These are phyloP conservation scores for Tetrahymena malaccensis DNA, from an alignment of 73 alveolate species.

Conservation along the genomic window DNA sequence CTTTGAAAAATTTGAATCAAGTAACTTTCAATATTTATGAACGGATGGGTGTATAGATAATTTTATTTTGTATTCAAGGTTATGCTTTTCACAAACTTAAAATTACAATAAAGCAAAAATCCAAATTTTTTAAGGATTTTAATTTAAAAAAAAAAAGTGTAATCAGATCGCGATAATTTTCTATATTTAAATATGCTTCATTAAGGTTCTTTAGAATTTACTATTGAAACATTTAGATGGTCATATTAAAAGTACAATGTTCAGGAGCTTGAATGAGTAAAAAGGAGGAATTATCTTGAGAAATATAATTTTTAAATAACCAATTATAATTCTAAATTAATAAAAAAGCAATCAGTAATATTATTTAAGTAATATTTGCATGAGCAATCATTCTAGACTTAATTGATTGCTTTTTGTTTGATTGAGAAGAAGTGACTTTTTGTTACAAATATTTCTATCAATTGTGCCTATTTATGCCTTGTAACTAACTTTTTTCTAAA, in stretches of 20 bases:
- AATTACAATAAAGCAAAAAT: not conserved
- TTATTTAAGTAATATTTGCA: not conserved
- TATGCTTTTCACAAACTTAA: not conserved
- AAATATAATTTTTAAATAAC: no score
- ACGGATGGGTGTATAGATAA: no score
- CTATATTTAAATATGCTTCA: not conserved
- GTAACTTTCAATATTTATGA: no score
- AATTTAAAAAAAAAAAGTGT: not conserved
- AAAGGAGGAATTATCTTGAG: no score
- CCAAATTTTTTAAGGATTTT: not conserved
- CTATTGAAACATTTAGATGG: no score
- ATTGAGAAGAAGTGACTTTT: not conserved
- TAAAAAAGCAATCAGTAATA: not conserved
- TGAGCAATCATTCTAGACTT: not conserved
- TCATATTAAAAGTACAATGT: no score
- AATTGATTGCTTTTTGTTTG: not conserved
- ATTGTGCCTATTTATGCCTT: no score
- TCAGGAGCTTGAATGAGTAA: not conserved
- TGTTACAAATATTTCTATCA: no score
- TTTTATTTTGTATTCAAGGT: not conserved
- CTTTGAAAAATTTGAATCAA: no score
- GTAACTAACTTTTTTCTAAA: no score
- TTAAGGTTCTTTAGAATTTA: no score
- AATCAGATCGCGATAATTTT: not conserved
- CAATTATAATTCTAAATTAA: no score